A percentile compares a stretch with the other conserved stretches of the same genome.
Evolutionary conservation across 345 rosid species (phyloP).

Genomic region (Mangifera indica): DNA sequence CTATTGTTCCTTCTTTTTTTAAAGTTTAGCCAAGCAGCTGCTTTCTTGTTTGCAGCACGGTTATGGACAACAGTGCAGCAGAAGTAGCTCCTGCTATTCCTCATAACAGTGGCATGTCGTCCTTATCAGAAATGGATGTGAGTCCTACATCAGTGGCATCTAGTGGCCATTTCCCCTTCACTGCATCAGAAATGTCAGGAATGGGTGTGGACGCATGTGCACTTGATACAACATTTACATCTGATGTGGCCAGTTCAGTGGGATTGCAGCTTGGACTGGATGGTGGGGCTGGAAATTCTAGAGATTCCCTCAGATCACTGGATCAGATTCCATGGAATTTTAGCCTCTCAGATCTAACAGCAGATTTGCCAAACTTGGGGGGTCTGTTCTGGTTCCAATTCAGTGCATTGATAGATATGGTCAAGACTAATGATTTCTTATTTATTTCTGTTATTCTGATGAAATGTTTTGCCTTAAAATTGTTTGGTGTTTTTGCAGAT

Average conservation of each 20-base stretch:
- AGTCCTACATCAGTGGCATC: constrained; percentile 94
- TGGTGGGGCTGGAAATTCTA: constrained; percentile 65
- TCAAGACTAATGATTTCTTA: not conserved
- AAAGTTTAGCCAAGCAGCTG: constrained; percentile 23
- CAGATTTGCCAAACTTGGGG: constrained; percentile 89
- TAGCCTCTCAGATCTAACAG: constrained; percentile 90
- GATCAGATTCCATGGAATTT: constrained; percentile 97
- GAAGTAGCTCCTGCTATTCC: constrained; percentile 68
- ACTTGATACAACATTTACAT: constrained; percentile 86
- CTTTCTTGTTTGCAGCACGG: constrained; percentile 58
- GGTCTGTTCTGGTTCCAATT: constrained; percentile 45
- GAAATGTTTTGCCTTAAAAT: constrained; percentile 16
- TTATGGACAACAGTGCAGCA: constrained; percentile 59
- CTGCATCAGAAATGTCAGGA: constrained; percentile 82
- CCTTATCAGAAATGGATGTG: constrained; percentile 83
- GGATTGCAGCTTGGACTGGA: constrained; percentile 88
- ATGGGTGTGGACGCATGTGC: constrained; percentile 89
- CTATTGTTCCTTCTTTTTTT: not conserved
- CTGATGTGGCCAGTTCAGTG: constrained; percentile 82
- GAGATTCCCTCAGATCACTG: constrained; percentile 75
- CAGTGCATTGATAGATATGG: not conserved
- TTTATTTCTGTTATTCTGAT: not conserved
- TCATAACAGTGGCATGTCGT: constrained; percentile 58
- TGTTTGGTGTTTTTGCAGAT: constrained; percentile 48
- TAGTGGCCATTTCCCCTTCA: constrained; percentile 85